Conservation (phyloP, 345 rosid species). For the Syzygium oleosum region DNA sequence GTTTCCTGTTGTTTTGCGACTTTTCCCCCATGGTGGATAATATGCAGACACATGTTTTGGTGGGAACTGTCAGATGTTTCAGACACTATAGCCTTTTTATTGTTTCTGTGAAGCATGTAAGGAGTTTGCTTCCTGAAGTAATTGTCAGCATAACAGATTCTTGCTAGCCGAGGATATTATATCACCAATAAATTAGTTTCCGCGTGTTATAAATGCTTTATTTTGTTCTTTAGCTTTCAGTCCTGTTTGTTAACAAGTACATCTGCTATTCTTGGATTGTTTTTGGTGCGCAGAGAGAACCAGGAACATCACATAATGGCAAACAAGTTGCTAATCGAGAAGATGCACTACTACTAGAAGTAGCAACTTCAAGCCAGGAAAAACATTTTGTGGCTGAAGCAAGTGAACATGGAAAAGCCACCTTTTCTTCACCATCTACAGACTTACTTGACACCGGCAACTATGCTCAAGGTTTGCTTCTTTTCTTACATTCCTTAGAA, state of each 20-base stretch:
- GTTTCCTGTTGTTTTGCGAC: background rate
- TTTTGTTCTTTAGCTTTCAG: background rate
- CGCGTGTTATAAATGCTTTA: background rate
- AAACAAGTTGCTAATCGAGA: constrained; percentile 11
- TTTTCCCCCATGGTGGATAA: background rate
- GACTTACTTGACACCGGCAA: constrained; percentile 7
- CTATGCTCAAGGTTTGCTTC: constrained; percentile 2
- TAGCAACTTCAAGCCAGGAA: constrained; percentile 7
- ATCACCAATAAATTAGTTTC: background rate
- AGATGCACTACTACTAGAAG: constrained; percentile 7
- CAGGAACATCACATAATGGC: constrained; percentile 11
- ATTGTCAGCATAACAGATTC: background rate
- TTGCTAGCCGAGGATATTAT: background rate
- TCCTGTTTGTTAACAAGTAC: background rate
- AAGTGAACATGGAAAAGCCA: constrained; percentile 9
- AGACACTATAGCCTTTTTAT: background rate
- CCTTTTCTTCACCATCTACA: background rate
- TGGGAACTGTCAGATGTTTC: background rate
- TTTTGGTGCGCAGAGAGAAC: constrained; percentile 24
- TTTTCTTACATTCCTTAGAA: background rate
- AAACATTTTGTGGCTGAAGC: constrained; percentile 8
- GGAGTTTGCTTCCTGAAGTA: background rate
- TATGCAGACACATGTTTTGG: background rate
- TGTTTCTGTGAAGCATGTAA: background rate
- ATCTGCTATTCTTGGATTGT: background rate